Base-by-base conservation (phyloP, 2,329 filamentous ascomycete genomes). In the Fusarium chaquense region DNA sequence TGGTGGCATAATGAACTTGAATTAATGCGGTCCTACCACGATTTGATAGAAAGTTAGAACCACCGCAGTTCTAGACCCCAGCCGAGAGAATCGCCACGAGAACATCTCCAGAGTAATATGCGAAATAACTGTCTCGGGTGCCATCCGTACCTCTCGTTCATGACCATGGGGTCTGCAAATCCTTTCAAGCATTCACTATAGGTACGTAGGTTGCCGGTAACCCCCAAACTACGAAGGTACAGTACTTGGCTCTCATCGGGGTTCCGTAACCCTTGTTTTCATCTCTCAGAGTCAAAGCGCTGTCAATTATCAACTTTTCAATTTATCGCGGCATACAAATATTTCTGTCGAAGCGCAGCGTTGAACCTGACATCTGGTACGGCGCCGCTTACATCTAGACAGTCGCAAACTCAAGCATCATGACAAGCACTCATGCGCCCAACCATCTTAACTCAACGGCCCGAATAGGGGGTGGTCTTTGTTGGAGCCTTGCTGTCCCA, bases 401-500 rank as follows among this genome's bases (percentile, higher is more conserved):
- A 50, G 58, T 53, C 24, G 24, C 49, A 36, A 30, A 38, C 47
- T 69, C 51, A 30, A 51, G 54, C 65, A 57, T 53, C 53, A 60
- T 54, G 58, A 66, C 55, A 62, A 52, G 59, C 52, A 53, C 28
- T 46, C 45, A 61, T 52, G 45, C 49, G 28, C 28, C 49, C 53
- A 45, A 50, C 54, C 44, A 45, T 32, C 40, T 56, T 47, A 75
- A 75, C 28, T 56, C 51, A 75, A 75, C 73, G 73, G 73, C 73
- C 73, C 73, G 73, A 75, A 75, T 75, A 75, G 66, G 59, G 59
- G 57, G 46, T 41, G 58, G 53, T 57, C 50, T 66, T 65, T 20
- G 50, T 44, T 68, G 67, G 54, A 63, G 54, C 55, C 55, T 63
- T 49, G 62, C 58, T 57, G 52, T 47, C 58, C 58, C 52, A 62